Conservation (phyloP, 495 filamentous ascomycete genomes). For the Penicillium pulvis region DNA sequence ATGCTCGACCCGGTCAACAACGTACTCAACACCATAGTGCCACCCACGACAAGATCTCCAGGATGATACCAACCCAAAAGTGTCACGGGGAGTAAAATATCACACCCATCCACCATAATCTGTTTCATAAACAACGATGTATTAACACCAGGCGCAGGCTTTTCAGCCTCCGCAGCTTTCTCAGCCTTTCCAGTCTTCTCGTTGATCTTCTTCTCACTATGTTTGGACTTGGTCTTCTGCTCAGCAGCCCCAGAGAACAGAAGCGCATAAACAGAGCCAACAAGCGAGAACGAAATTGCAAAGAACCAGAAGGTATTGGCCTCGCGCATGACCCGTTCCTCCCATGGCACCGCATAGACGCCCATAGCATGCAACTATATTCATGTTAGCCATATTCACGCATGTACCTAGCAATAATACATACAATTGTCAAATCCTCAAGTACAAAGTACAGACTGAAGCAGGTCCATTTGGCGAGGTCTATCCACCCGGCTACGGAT, state of each 20-base stretch:
- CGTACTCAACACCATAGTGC: conserved; percentile 60
- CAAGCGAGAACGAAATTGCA: conserved; percentile 43
- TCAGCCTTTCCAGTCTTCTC: background rate
- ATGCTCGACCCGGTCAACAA: conserved; percentile 57
- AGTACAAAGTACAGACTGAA: conserved; percentile 43
- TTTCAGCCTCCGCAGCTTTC: background rate
- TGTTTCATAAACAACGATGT: conserved; percentile 28
- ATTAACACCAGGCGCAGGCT: conserved; percentile 3
- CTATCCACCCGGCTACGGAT: conserved; percentile 26
- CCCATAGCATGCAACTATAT: conserved; percentile 50
- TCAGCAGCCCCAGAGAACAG: conserved; percentile 15
- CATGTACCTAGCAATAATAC: background rate
- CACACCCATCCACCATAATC: conserved; percentile 56
- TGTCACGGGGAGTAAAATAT: conserved; percentile 56
- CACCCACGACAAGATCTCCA: conserved; percentile 45
- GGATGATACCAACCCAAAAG: conserved; percentile 57
- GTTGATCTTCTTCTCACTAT: conserved; percentile 14
- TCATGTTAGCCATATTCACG: background rate
- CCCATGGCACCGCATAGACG: conserved; percentile 39
- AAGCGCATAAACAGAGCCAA: conserved; percentile 27
- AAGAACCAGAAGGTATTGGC: conserved; percentile 69
- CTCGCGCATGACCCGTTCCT: conserved; percentile 43
- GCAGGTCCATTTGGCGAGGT: conserved; percentile 40
- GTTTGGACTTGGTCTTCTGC: conserved; percentile 3
- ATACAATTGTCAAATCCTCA: conserved; percentile 46